Evolutionary conservation across 2,329 filamentous ascomycete genomes (phyloP).

Genomic region (Pseudopithomyces maydicus): DNA sequence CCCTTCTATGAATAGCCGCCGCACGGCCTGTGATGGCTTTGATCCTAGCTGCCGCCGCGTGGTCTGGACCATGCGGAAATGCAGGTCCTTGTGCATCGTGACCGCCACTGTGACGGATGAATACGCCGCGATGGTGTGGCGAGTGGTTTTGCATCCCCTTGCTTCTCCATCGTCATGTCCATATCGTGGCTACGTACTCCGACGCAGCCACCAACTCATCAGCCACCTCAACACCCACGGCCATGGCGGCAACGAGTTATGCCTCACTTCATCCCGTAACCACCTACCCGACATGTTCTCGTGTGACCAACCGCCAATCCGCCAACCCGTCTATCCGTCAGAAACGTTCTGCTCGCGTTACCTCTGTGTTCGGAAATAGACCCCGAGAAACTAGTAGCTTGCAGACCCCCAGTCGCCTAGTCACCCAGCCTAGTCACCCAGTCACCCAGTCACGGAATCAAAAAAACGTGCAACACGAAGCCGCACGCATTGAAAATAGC

Average conservation of each 20-base stretch:
- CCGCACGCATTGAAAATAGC: background rate
- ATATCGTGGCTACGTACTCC: background rate
- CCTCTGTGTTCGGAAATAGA: background rate
- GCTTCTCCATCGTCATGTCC: background rate
- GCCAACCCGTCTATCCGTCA: background rate
- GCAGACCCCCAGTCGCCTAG: no score
- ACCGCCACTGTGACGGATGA: background rate
- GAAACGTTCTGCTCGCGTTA: background rate
- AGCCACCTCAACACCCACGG: background rate
- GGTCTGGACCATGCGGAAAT: constrained; percentile 24
- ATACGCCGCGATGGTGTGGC: background rate
- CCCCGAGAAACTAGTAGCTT: background rate
- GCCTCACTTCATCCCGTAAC: background rate
- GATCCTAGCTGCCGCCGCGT: constrained; percentile 20
- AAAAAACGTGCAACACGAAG: background rate
- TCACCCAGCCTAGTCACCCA: no score
- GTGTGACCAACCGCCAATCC: background rate
- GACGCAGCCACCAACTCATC: background rate
- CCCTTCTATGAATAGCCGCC: background rate
- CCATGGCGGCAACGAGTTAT: background rate
- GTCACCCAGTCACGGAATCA: background rate
- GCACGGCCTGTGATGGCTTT: constrained; percentile 11
- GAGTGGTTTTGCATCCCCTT: background rate
- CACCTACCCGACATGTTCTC: background rate
- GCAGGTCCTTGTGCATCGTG: background rate